These are phyloP conservation scores for Macrocybe gigantea DNA, from an alignment of 768 basidiomycete species.

Conservation along the genomic window DNA sequence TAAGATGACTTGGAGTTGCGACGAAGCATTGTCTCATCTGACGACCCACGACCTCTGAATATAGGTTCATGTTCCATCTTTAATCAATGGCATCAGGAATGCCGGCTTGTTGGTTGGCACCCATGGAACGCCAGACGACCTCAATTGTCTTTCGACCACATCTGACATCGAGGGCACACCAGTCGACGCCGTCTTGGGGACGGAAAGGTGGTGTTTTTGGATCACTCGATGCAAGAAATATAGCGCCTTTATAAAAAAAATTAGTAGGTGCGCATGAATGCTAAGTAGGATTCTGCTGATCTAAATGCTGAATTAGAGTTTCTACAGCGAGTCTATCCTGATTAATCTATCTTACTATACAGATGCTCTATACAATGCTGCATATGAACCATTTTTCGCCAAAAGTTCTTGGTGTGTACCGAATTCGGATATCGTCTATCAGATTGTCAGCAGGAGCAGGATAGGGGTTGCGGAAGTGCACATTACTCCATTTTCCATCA, in stretches of 20 bases:
- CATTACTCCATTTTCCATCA: slow-evolving; percentile 72
- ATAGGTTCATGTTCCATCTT: slow-evolving; percentile 82
- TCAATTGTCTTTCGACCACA: slow-evolving; percentile 25
- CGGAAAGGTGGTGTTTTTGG: slow-evolving; percentile 63
- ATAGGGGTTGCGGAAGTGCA: slow-evolving; percentile 9
- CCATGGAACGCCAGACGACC: slow-evolving; percentile 53
- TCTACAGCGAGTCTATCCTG: too few species aligned
- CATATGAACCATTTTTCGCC: slow-evolving; percentile 53
- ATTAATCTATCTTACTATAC: slow-evolving; percentile 29
- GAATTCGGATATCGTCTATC: slow-evolving; percentile 69
- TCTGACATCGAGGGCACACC: slow-evolving; percentile 38
- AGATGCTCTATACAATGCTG: slow-evolving; percentile 64
- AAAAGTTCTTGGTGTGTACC: slow-evolving; percentile 69
- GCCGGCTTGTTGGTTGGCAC: slow-evolving; percentile 84
- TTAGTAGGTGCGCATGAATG: neutral
- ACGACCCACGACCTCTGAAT: slow-evolving; percentile 7
- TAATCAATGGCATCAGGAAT: slow-evolving; percentile 85
- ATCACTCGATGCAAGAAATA: slow-evolving; percentile 49
- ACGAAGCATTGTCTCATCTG: slow-evolving; percentile 5
- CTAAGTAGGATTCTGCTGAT: neutral
- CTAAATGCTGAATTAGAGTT: slow-evolving; percentile 7
- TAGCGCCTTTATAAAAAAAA: slow-evolving; percentile 8
- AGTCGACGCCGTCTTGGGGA: slow-evolving; percentile 68
- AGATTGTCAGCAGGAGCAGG: slow-evolving; percentile 6
- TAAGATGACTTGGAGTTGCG: slow-evolving; percentile 29